Evolutionary conservation across 305 asterid genomes (phyloP).

Genomic region (Striga hermonthica): DNA sequence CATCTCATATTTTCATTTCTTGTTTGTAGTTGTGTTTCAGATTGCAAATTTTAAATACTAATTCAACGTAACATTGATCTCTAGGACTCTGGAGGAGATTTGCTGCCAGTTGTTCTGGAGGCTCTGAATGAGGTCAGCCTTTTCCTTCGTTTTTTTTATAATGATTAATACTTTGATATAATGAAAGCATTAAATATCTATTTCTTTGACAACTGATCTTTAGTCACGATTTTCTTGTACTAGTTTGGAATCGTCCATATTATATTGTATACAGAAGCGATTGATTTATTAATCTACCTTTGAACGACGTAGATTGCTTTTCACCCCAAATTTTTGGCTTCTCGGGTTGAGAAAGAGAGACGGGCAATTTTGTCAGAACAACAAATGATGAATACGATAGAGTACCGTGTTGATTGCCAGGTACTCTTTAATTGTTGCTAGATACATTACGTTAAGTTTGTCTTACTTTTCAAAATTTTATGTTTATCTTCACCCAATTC

Average conservation of each 20-base stretch:
- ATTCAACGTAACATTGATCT: conserved; percentile 31
- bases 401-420: conserved; percentile 99
- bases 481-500: conserved; percentile 14
- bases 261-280: conserved; percentile 21
- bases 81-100: conserved; percentile 86
- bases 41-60: conserved; percentile 32
- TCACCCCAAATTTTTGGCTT: conserved; percentile 85
- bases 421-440: conserved; percentile 38
- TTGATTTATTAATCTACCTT: conserved; percentile 21
- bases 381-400: conserved; percentile 99
- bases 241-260: conserved; percentile 18
- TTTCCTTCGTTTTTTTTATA: background rate
- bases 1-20: conserved; percentile 17
- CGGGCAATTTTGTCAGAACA: conserved; percentile 90
- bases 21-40: conserved; percentile 24
- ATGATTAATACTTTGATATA: background rate
- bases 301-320: conserved; percentile 71
- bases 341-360: conserved; percentile 98
- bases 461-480: conserved; percentile 18
- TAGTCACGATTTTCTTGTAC: conserved; percentile 14
- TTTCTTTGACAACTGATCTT: conserved; percentile 20
- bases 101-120: conserved; percentile 93
- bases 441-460: conserved; percentile 27
- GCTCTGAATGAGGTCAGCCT: conserved; percentile 85
- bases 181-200: background rate